These are phyloP conservation scores for Thuidium tamariscinum DNA, from an alignment of 225 moss, liverwort and hornwort species.

Conservation along the genomic window DNA sequence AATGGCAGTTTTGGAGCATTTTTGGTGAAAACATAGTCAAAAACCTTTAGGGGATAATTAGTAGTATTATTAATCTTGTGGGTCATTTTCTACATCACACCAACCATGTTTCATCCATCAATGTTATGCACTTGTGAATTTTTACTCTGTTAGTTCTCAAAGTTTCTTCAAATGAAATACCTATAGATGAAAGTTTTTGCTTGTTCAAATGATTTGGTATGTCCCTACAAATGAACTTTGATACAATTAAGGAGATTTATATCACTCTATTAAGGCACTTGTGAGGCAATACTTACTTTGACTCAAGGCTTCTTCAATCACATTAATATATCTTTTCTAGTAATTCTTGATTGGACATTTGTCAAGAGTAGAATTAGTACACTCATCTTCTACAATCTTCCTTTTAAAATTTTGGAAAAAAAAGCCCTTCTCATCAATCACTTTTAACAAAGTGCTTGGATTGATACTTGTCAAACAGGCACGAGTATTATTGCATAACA, in stretches of 20 bases:
- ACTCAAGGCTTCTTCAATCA: neutral
- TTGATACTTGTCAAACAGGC: neutral
- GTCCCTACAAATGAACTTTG: neutral
- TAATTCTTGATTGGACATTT: neutral
- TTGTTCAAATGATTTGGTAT: neutral
- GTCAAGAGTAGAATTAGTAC: neutral
- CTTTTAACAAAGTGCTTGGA: neutral
- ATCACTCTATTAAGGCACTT: neutral
- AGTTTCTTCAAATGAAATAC: neutral
- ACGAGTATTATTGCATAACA: neutral
- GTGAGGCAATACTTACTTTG: neutral
- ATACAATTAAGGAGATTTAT: neutral
- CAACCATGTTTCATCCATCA: neutral
- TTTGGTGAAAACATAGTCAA: too few relatives aligned
- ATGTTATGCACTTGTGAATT: neutral
- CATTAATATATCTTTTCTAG: neutral
- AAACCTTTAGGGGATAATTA: too few relatives aligned
- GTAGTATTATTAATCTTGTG: neutral
- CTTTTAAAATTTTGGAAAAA: neutral
- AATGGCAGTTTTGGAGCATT: too few relatives aligned
- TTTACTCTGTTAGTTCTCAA: neutral
- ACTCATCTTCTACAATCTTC: neutral
- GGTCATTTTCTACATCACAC: neutral
- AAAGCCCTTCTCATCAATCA: neutral
- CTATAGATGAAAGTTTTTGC: neutral